Base-by-base conservation (phyloP, 1,284 basidiomycete species). In the Moesziomyces parantarcticus region DNA sequence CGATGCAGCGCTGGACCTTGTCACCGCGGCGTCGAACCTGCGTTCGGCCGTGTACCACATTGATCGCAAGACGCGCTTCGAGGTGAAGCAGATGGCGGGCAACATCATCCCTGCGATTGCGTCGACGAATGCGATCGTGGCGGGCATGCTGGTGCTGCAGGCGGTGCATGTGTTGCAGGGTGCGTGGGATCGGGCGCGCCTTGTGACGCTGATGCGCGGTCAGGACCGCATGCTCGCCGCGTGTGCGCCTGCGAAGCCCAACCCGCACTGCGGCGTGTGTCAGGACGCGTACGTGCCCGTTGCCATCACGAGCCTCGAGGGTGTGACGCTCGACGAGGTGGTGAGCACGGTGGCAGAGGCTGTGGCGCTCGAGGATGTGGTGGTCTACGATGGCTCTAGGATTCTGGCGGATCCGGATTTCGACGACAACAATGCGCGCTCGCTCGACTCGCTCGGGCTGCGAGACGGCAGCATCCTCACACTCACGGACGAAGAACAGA, bases 61-160 rank as follows among this genome's bases (percentile, higher is more conserved):
- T 49, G 75, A 76, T 23, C 88, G 89, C 10, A 94, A 96, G 86
- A 97, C 94, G 3, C 89, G 94, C 10, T 99, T 97, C 90, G 91
- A 98, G 83, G 90, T 98, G 55, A 99, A 99, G 94, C 94, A 98
- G 86, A 98, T 98, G 92, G 97, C 97, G 0, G 96, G 97, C 13
- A 99, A 99, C 85, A 99, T 99, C 83, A 84, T 84, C 50, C 97
- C 97, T 1, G 97, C 97, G 2, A 98, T 99, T 76, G 97, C 97
- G 2, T 98, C 97, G 0, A 99, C 97, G 9, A 99, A 99, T 84
- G 97, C 97, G 14, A 92, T 99, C 84, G 90, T 98, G 71, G 92
- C 97, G 0, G 97, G 95, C 0, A 87, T 97, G 36, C 93, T 97
- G 75, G 94, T 97, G 18, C 87, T 98, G 49, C 95, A 97, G 85